Evolutionary conservation across 2,329 filamentous ascomycete species (phyloP), one percentile per base, ranked within the genome.

Genomic region (Aspergillus hortae): DNA sequence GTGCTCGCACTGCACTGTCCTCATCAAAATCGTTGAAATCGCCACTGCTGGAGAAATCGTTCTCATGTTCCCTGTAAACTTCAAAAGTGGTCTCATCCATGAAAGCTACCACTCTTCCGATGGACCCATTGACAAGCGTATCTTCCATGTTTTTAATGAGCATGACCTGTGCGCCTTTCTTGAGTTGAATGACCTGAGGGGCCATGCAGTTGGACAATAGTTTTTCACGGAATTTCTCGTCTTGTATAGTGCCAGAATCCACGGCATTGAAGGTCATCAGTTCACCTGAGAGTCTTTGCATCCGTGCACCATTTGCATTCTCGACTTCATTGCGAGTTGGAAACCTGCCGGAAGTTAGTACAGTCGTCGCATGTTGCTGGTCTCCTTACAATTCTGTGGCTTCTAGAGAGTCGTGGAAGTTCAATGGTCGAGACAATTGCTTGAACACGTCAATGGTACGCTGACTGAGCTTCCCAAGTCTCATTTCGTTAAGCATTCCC

Each of bases 141-240:
- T 96, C 90, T 65, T 99, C 94, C 74, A 97, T 87, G 63, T 99
- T 99, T 72, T 99, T 99, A 78, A 99, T 96, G n/a, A 99, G 78
- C 94, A 99, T 99, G 42, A 99, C 95, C 67, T 99, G 95, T 0
- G 94, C 90, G 9, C 91, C 90, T 56, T 94, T 87, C 70, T 96
- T 97, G 27, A 99, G 74, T 32, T 88, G 84, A 17, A 99, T 82
- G 0, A 73, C 67, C 61, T 87, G 87, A 0, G 94, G 92, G 0
- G 94, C 92, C 89, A 99, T 96, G 83, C 95, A 95, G 65, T 92
- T 96, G 5, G 82, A 72, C 5, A 99, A 77, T 0, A 97, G 72
- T 65, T 85, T 92, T 43, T 95, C 90, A 30, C 89, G 86, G 35
- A 87, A 71, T 1, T 77, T 73, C 15, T 80, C 78, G 58, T 96